Evolutionary conservation across 2,329 filamentous ascomycete genomes (phyloP), one percentile per base, ranked within the genome.

Genomic region (Paraphaeosphaeria minitans): DNA sequence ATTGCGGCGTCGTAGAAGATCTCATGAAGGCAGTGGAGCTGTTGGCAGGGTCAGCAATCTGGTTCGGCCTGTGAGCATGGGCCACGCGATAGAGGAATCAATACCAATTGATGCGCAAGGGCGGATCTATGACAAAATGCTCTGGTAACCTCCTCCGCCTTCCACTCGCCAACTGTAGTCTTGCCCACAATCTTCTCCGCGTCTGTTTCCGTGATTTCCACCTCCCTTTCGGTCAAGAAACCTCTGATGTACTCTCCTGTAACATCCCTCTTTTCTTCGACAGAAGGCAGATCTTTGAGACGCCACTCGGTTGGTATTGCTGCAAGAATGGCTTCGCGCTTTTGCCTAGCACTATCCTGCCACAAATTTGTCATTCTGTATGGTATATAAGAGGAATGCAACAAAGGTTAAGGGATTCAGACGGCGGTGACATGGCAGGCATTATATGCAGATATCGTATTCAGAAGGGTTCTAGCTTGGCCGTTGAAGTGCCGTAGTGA

Each of bases 201-300:
- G 67, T 85, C 83, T 5, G 82, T 84, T 65, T 87, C 84, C 0
- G 87, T 89, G 57, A 89, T 88, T 43, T 84, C 80, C 13, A 88
- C 77, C 65, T 89, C 86, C 42, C 78, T 70, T 21, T 79, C 57
- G 6, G 75, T 79, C 1, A 89, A 77, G 60, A 81, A 88, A 54
- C 86, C 81, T 31, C 84, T 81, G 45, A 87, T 82, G 62, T 84
- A 88, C 14, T 75, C 58, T 6, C 83, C 66, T 14, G 73, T 75
- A 13, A 76, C 73, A 49, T 76, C 84, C 65, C 80, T 80, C 57
- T 86, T 81, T 59, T 87, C 79, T 51, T 80, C 75, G 0, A 78
- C 68, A 1, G 81, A 72, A 1, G 85, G 85, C 1, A 84, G 69
- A 39, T 73, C 70, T 9, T 77, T 50, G 4, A 88, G 71, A 22